phyloP scores from a whole-genome alignment of 148 eudicot species.

The Nepenthes gracilis region DNA sequence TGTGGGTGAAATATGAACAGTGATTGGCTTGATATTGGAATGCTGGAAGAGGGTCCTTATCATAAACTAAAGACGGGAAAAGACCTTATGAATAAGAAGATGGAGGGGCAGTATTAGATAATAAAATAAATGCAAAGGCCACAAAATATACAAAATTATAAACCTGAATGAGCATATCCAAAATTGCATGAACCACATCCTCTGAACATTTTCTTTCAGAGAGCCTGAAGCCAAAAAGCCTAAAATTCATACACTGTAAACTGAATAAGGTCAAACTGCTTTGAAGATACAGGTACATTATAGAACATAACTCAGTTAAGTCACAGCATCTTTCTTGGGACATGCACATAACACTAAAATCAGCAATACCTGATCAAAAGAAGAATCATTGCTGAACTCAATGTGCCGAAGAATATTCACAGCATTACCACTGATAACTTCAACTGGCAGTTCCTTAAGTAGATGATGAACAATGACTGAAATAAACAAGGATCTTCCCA shows the following conservation, averaged over 20 bases:
- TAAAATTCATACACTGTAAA: slow-evolving; percentile 61
- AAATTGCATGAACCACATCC: slow-evolving; percentile 20
- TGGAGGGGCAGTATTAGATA: too few relatives aligned
- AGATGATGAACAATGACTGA: slow-evolving; percentile 62
- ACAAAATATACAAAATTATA: slow-evolving; percentile 2
- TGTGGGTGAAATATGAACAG: too few relatives aligned
- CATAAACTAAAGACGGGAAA: too few relatives aligned
- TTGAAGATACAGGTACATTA: background rate
- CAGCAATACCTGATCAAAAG: slow-evolving; percentile 51
- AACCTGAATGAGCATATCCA: slow-evolving; percentile 54
- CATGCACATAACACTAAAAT: background rate
- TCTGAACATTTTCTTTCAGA: slow-evolving; percentile 36
- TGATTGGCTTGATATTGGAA: too few relatives aligned
- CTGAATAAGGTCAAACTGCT: slow-evolving; percentile 12
- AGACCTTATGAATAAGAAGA: too few relatives aligned
- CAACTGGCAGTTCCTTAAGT: slow-evolving; percentile 60
- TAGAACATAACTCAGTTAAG: slow-evolving; percentile 1
- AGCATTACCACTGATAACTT: slow-evolving; percentile 33
- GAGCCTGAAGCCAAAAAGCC: slow-evolving; percentile 72
- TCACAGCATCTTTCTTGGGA: too few relatives aligned
- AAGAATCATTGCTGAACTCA: slow-evolving; percentile 34
- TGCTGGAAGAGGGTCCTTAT: too few relatives aligned
- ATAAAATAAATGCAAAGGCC: too few relatives aligned
- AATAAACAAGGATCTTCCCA: slow-evolving; percentile 22
- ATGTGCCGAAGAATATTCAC: slow-evolving; percentile 45